Evolutionary conservation across 192 early-diverging fungal species (phyloP).

Genomic region (Coemansia sp.): DNA sequence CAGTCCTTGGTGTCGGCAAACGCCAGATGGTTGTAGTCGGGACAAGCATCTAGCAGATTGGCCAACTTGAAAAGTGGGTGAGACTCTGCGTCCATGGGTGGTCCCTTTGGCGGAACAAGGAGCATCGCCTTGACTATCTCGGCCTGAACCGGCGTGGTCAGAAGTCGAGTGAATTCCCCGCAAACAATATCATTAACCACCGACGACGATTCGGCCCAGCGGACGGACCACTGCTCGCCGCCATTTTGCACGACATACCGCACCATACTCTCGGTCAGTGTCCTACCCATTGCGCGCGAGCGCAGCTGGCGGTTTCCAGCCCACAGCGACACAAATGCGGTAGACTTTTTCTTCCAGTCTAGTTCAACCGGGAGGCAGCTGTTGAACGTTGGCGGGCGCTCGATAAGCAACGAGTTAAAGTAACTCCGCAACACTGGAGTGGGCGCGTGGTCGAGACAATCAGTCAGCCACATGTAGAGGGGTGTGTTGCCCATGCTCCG

Average conservation of each 20-base stretch:
- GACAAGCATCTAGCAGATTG: conserved; percentile 9
- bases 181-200: conserved; percentile 5
- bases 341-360: conserved; percentile 30
- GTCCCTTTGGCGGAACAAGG: conserved; percentile 10
- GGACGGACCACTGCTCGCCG: conserved; percentile 25
- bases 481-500: conserved; percentile 41
- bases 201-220: conserved; percentile 34
- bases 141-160: conserved; percentile 6
- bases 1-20: conserved; percentile 46
- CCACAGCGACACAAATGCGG: conserved; percentile 25
- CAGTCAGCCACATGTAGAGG: conserved; percentile 48
- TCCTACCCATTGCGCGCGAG: conserved; percentile 5
- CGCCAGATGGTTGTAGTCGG: conserved; percentile 10
- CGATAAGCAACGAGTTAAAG: conserved; percentile 18
- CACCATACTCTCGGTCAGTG: conserved; percentile 1
- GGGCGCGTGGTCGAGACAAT: conserved; percentile 35
- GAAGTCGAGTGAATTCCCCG: conserved; percentile 9
- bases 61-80: conserved; percentile 29
- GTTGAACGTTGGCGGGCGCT: conserved; percentile 22
- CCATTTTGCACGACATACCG: conserved; percentile 11
- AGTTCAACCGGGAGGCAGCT: conserved; percentile 31
- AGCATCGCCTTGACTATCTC: conserved; percentile 28
- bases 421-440: conserved; percentile 13
- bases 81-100: not conserved
- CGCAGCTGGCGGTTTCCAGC: conserved; percentile 14